Conservation (phyloP, 2,329 filamentous ascomycete species). For the Thielaviopsis populi region DNA sequence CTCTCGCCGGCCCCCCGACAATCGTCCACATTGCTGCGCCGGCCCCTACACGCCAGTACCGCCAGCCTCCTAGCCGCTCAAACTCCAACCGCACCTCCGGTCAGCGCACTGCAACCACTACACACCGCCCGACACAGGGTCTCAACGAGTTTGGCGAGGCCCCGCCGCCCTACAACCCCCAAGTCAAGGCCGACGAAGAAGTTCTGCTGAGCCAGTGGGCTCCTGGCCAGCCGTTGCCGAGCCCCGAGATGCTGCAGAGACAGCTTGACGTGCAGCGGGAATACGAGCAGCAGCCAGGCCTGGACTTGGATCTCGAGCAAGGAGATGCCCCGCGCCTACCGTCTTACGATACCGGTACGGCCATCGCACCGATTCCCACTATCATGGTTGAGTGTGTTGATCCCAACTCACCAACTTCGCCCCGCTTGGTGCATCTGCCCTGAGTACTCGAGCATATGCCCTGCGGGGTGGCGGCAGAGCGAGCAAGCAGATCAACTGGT, state of each 20-base stretch:
- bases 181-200: conserved; percentile 5
- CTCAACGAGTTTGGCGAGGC: conserved; percentile 10
- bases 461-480: background rate
- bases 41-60: background rate
- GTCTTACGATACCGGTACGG: background rate
- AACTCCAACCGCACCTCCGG: background rate
- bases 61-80: background rate
- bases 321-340: background rate
- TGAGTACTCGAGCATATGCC: conserved; percentile 10
- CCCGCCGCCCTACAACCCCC: conserved; percentile 7
- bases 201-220: conserved; percentile 16
- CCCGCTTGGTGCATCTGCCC: background rate
- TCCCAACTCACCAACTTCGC: background rate
- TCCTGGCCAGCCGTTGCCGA: conserved; percentile 8
- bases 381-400: conserved; percentile 2
- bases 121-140: background rate
- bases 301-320: background rate
- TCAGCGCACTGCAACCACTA: background rate
- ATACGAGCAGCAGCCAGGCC: background rate
- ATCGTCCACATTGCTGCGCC: background rate
- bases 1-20: background rate
- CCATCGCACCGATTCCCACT: background rate
- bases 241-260: conserved; percentile 20
- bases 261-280: conserved; percentile 18
- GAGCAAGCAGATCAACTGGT: background rate